Evolutionary conservation across 495 filamentous ascomycete species (phyloP), one percentile per base, ranked within the genome.

Genomic region (Xylaria venustula): DNA sequence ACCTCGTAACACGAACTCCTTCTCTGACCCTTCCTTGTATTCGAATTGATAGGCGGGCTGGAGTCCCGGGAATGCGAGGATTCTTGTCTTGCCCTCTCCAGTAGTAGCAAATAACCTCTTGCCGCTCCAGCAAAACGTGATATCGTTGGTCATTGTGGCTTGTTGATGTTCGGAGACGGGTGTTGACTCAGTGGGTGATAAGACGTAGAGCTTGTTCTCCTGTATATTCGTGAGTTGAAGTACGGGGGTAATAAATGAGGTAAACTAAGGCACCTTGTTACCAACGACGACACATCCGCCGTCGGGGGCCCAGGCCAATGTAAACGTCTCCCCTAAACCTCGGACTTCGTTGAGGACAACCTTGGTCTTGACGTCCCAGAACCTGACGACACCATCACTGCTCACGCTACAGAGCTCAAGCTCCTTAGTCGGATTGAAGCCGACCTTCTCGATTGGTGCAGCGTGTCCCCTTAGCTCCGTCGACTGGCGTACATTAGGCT

Each of bases 341-440:
- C 90, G 90, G 2, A 93, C 78, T 60, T 89, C 89, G 65, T 90
- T 92, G 36, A 90, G 83, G 54, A 89, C 90, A 4, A 79, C 73
- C 73, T 91, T 93, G 22, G 84, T 90, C 63, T 92, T 83, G 17
- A 96, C 91, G 60, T 98, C 95, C 94, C 94, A 98, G 64, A 98
- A 87, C 61, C 89, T 86, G 60, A 96, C 89, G 15, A 88, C 87
- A 0, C 93, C 93, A 72, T 98, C 94, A 11, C 79, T 83, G 22
- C 90, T 90, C 63, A 91, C 87, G 65, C 91, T 96, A 41, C 90
- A 93, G 4, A 98, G 77, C 72, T 96, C 92, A 6, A 90, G 88
- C 63, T 97, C 92, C 64, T 89, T 91, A 6, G 84, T 83, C 2
- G 94, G 94, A 66, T 96, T 93, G 77, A 95, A 98, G 4, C 89